phyloP scores from a whole-genome alignment of 371 early-diverging fungal genomes.

The Lichtheimia ornata region DNA sequence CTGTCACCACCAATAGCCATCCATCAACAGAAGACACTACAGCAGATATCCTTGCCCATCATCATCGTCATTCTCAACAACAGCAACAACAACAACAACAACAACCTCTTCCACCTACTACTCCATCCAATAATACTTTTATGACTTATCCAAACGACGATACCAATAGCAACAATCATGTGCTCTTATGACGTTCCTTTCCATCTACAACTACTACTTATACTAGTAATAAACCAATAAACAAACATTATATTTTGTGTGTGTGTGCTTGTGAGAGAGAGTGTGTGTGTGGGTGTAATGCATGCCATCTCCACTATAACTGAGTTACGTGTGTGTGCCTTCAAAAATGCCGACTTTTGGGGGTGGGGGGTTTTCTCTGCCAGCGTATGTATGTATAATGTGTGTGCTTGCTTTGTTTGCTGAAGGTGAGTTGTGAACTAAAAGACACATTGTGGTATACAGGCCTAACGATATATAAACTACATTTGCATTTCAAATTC shows the following conservation, averaged over 20 bases:
- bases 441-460: background rate
- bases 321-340: no score
- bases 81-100: no score
- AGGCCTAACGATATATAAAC: background rate
- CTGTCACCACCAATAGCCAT: background rate
- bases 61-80: background rate
- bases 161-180: background rate
- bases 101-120: background rate
- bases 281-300: no score
- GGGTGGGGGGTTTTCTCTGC: background rate
- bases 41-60: slow-evolving; percentile 14
- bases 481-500: slow-evolving; percentile 34
- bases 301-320: no score
- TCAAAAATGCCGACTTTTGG: background rate
- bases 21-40: slow-evolving; percentile 9
- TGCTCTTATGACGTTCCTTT: background rate
- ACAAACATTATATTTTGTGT: background rate
- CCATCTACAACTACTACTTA: background rate
- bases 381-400: background rate
- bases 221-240: slow-evolving; percentile 1
- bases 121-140: slow-evolving; percentile 6
- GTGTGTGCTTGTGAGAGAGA: background rate
- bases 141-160: slow-evolving; percentile 13
- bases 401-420: background rate
- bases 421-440: background rate